Percentiles rank a stretch among this genome's conserved stretches.
Evolutionary conservation across 257 asterid species (phyloP).

Genomic region (Jasminum sambac): DNA sequence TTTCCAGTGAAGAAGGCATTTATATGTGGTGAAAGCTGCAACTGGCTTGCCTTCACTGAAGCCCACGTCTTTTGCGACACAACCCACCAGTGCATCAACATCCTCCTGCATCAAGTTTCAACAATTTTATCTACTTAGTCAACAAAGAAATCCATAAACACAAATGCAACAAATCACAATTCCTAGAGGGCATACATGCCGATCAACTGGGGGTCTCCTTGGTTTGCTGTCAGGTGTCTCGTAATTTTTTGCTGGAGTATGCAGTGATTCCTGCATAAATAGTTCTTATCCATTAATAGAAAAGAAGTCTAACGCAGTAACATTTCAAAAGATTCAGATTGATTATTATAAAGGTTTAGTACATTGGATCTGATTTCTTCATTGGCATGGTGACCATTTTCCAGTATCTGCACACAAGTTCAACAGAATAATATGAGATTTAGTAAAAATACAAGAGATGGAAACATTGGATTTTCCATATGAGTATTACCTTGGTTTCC

Average conservation of each 20-base stretch:
- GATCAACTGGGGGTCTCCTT: constrained; percentile 82
- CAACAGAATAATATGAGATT: constrained; percentile 24
- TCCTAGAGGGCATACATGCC: constrained; percentile 59
- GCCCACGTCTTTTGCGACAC: constrained; percentile 83
- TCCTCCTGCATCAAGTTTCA: constrained; percentile 72
- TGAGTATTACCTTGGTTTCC: constrained; percentile 48
- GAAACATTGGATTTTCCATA: constrained; percentile 17
- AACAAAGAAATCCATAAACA: constrained; percentile 9
- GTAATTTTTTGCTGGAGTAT: constrained; percentile 51
- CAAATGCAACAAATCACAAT: constrained; percentile 9
- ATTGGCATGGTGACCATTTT: constrained; percentile 76
- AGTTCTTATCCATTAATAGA: neutral
- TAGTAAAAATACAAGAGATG: constrained; percentile 22
- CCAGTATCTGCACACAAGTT: constrained; percentile 57
- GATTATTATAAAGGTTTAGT: constrained; percentile 29
- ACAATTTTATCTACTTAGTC: constrained; percentile 21
- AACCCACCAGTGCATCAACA: constrained; percentile 90
- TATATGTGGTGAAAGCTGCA: constrained; percentile 96
- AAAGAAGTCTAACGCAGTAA: constrained; percentile 18
- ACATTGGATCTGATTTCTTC: constrained; percentile 52
- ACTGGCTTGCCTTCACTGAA: constrained; percentile 99
- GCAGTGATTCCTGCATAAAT: constrained; percentile 60
- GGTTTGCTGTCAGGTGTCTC: constrained; percentile 89
- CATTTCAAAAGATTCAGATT: constrained; percentile 10
- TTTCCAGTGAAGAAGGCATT: constrained; percentile 97